A percentile compares a stretch with the other conserved stretches of the same genome.
These are phyloP conservation scores for Choiromyces venosus DNA, from an alignment of 495 filamentous ascomycete species.

Conservation along the genomic window DNA sequence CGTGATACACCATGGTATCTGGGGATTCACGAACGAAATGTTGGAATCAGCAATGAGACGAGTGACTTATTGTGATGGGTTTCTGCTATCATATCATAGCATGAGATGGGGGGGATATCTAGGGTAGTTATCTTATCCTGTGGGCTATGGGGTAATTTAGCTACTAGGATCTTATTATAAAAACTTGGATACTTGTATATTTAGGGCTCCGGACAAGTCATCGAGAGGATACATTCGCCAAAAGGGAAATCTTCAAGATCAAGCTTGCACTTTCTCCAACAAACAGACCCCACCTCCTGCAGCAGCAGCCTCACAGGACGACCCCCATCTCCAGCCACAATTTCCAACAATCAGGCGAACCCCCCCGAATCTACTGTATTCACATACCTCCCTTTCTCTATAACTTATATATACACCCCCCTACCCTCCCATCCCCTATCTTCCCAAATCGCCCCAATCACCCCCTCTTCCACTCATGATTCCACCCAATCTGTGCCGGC, in stretches of 20 bases:
- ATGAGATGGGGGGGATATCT: neutral
- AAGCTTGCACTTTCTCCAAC: neutral
- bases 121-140: neutral
- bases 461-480: conserved; percentile 50
- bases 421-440: neutral
- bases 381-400: conserved; percentile 2
- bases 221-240: neutral
- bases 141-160: neutral
- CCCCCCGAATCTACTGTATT: neutral
- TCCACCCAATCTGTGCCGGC: conserved; percentile 60
- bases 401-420: neutral
- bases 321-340: neutral
- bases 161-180: neutral
- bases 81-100: neutral
- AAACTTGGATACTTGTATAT: neutral
- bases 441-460: neutral
- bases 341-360: neutral
- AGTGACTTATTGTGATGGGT: neutral
- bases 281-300: neutral
- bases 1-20: neutral
- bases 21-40: neutral
- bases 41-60: neutral
- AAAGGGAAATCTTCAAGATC: too few relatives aligned
- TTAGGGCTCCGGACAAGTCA: neutral
- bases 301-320: neutral